Evolutionary conservation across 108 stramenopile genomes (phyloP).

Genomic region (Cyclotella choctawhatcheeana): DNA sequence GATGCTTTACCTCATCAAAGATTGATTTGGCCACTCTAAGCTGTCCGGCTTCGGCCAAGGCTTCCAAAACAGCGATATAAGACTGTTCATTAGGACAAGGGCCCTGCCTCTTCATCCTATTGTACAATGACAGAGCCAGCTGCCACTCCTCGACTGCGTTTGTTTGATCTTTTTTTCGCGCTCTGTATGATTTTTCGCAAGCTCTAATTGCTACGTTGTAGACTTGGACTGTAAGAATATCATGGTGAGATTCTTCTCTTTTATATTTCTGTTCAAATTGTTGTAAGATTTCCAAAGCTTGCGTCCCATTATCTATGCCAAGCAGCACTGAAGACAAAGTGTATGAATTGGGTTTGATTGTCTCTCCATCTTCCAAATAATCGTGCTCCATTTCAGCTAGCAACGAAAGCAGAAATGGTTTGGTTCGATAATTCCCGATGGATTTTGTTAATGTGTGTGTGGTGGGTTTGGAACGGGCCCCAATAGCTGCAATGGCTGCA

Average conservation of each 20-base stretch:
- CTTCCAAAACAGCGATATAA: constrained; percentile 54
- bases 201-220: constrained; percentile 27
- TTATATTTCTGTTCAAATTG: constrained; percentile 29
- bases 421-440: constrained; percentile 25
- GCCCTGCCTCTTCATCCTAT: constrained; percentile 53
- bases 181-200: background rate
- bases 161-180: too few species aligned
- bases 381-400: constrained; percentile 42
- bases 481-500: constrained; percentile 36
- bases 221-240: constrained; percentile 31
- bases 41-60: constrained; percentile 54
- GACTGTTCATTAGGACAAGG: constrained; percentile 57
- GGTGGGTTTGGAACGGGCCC: constrained; percentile 30
- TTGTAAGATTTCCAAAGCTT: constrained; percentile 27
- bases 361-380: background rate
- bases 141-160: constrained; percentile 49
- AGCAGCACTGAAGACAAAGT: constrained; percentile 46
- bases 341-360: constrained; percentile 42
- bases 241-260: background rate
- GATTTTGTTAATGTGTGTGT: background rate
- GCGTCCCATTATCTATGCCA: constrained; percentile 37
- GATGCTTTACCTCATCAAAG: constrained; percentile 41
- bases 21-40: constrained; percentile 52
- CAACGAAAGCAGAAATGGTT: constrained; percentile 33
- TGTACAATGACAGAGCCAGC: constrained; percentile 51